A percentile compares a stretch with the other conserved stretches of the same genome.
Evolutionary conservation across 306 rosid genomes (phyloP).

Genomic region (Crotalaria pallida): DNA sequence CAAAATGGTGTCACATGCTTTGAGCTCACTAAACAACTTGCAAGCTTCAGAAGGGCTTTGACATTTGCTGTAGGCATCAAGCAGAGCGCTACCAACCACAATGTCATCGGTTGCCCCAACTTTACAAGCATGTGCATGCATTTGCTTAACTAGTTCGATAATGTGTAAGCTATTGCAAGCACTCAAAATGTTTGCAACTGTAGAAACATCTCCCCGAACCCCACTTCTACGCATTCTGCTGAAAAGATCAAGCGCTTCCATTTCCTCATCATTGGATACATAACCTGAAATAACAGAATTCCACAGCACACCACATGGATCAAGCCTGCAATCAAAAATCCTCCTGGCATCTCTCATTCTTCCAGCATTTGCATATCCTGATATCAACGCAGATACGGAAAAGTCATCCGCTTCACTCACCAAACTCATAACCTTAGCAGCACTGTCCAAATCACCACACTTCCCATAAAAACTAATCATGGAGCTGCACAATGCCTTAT

Average conservation of each 20-base stretch:
- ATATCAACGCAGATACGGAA: slow-evolving; percentile 68
- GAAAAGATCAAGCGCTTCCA: slow-evolving; percentile 54
- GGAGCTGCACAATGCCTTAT: slow-evolving; percentile 57
- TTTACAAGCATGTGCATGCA: slow-evolving; percentile 56
- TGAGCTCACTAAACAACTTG: slow-evolving; percentile 60
- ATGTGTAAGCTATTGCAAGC: slow-evolving; percentile 41
- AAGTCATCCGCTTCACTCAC: slow-evolving; percentile 65
- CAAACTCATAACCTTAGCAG: slow-evolving; percentile 40
- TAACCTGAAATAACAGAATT: slow-evolving; percentile 72
- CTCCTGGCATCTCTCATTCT: slow-evolving; percentile 67
- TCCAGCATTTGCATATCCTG: slow-evolving; percentile 58
- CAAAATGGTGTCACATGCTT: slow-evolving; percentile 51
- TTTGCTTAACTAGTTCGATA: slow-evolving; percentile 40
- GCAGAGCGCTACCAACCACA: slow-evolving; percentile 55
- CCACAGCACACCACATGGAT: slow-evolving; percentile 54
- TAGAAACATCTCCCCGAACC: slow-evolving; percentile 43
- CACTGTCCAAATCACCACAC: slow-evolving; percentile 65
- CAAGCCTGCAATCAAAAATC: slow-evolving; percentile 39
- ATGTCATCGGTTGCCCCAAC: slow-evolving; percentile 47
- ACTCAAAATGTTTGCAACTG: slow-evolving; percentile 55
- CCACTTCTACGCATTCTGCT: slow-evolving; percentile 49
- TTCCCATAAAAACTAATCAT: slow-evolving; percentile 60
- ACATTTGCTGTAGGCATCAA: slow-evolving; percentile 75
- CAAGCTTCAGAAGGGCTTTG: slow-evolving; percentile 59
- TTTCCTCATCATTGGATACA: slow-evolving; percentile 45